Conservation (phyloP, 768 basidiomycete genomes). For the Boletus tylopilopsis region DNA sequence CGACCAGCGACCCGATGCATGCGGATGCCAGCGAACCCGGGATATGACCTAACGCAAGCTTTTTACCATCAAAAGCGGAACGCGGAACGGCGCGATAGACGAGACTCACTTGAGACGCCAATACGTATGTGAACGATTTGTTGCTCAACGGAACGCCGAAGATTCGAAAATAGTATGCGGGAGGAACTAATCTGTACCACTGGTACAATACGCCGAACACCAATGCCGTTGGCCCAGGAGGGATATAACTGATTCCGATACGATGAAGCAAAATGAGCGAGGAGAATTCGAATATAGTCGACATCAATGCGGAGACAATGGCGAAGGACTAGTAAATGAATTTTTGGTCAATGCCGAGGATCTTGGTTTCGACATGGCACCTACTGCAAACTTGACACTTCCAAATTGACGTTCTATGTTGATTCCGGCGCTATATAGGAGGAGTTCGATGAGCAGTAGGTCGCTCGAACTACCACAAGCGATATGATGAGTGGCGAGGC, state of each 20-base stretch:
- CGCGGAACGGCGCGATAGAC: background rate
- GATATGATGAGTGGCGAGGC: conserved; percentile 67
- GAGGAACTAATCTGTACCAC: conserved; percentile 72
- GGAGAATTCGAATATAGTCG: conserved; percentile 65
- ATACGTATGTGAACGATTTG: conserved; percentile 69
- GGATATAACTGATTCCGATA: conserved; percentile 67
- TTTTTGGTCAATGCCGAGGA: conserved; percentile 5
- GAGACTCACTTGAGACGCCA: conserved; percentile 63
- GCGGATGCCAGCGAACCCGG: conserved; percentile 65
- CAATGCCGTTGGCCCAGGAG: conserved; percentile 71
- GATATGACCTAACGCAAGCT: conserved; percentile 68
- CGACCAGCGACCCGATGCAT: conserved; percentile 61
- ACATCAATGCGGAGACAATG: conserved; percentile 61
- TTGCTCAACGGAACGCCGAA: conserved; percentile 72
- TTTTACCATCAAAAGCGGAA: conserved; percentile 5
- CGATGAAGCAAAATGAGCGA: conserved; percentile 63
- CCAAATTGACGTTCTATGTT: conserved; percentile 85
- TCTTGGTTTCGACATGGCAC: conserved; percentile 21
- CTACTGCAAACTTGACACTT: conserved; percentile 80
- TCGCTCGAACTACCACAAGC: conserved; percentile 85
- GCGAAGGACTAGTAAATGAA: conserved; percentile 60
- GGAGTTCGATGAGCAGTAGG: conserved; percentile 68
- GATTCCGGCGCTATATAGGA: conserved; percentile 68
- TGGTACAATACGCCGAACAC: conserved; percentile 83
- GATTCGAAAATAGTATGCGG: conserved; percentile 70